Evolutionary conservation across 495 filamentous ascomycete species (phyloP).

Genomic region (Mycothermus thermophilus): DNA sequence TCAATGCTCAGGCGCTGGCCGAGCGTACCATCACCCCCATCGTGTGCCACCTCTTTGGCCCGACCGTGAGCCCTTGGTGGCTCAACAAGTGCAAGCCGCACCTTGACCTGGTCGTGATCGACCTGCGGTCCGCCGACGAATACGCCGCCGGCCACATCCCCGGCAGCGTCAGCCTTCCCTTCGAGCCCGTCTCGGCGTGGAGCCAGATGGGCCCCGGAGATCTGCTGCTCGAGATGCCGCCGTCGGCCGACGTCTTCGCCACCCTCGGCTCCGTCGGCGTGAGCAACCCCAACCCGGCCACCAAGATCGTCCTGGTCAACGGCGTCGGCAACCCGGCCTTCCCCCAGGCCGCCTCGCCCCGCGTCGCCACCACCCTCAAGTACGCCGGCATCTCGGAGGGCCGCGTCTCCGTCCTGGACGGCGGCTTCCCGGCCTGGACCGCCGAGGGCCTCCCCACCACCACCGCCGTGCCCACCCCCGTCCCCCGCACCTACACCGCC

Average conservation of each 20-base stretch:
- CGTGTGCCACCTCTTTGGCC: slow-evolving; percentile 8
- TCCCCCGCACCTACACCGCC: slow-evolving; percentile 4
- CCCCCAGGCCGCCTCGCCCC: slow-evolving; percentile 14
- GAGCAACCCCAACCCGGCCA: slow-evolving; percentile 8
- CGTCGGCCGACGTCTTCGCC: slow-evolving; percentile 5
- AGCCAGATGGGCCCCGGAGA: slow-evolving; percentile 9
- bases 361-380: slow-evolving; percentile 14
- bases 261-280: slow-evolving; percentile 10
- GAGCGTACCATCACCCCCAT: slow-evolving; percentile 12
- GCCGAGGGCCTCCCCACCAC: slow-evolving; percentile 7
- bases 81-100: slow-evolving; percentile 8
- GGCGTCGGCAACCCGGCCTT: slow-evolving; percentile 12
- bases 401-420: slow-evolving; percentile 13
- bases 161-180: slow-evolving; percentile 9
- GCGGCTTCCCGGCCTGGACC: slow-evolving; percentile 11
- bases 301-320: slow-evolving; percentile 15
- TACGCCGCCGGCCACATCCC: slow-evolving; percentile 12
- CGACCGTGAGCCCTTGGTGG: slow-evolving; percentile 12
- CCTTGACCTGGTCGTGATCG: slow-evolving; percentile 10
- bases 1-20: neutral
- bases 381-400: slow-evolving; percentile 13
- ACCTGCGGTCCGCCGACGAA: slow-evolving; percentile 10
- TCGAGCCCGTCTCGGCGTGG: slow-evolving; percentile 15
- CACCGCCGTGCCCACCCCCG: slow-evolving; percentile 5
- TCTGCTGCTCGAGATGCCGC: slow-evolving; percentile 12